Percentiles rank a stretch among this genome's conserved stretches.
Conservation (phyloP, 306 rosid genomes). For the Glycyrrhiza uralensis region DNA sequence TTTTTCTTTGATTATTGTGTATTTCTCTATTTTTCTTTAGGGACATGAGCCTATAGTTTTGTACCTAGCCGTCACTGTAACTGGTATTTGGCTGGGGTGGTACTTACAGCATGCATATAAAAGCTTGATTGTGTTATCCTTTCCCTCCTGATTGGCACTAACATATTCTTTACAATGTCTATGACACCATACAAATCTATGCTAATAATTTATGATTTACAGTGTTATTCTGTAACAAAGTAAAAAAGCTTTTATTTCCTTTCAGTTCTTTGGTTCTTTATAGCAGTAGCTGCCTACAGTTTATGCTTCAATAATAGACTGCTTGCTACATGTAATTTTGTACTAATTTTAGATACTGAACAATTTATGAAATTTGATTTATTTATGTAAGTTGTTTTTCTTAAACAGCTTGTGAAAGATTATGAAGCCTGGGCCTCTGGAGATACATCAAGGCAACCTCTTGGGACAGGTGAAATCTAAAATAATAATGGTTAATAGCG, state of each 20-base stretch:
- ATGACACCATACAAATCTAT: background rate
- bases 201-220: background rate
- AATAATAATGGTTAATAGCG: conserved; percentile 8
- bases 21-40: background rate
- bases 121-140: background rate
- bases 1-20: background rate
- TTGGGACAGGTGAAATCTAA: conserved; percentile 48
- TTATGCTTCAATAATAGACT: background rate
- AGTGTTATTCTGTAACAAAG: background rate
- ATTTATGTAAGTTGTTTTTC: background rate
- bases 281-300: background rate
- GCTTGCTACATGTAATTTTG: conserved; percentile 3
- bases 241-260: background rate
- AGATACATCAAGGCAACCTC: conserved; percentile 57
- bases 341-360: background rate
- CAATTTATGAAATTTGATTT: background rate
- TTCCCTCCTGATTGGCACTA: background rate
- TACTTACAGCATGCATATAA: background rate
- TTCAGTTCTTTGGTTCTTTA: background rate
- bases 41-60: background rate
- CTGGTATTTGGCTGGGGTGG: background rate
- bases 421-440: conserved; percentile 89
- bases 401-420: conserved; percentile 84
- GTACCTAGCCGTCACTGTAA: background rate
- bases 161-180: background rate